Base-by-base conservation (phyloP, 176 grass and related monocot species). In the Bonia amplexicaulis region DNA sequence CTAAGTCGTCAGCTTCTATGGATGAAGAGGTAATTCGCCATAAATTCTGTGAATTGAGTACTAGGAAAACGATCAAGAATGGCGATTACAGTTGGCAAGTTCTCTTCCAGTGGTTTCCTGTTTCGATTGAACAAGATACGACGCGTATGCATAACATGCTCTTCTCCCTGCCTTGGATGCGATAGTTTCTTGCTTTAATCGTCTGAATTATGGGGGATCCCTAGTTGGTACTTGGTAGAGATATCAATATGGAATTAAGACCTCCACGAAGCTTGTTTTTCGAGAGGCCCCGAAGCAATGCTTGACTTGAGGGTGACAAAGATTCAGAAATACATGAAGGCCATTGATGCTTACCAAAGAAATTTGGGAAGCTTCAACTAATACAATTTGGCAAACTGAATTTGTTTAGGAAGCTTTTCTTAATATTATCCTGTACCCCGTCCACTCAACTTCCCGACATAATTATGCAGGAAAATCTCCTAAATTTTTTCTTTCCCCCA, bases 11-110 rank as follows among this genome's bases (percentile, higher is more conserved):
- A 51, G 82, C 76, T 82, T 88, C 76, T 6, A 58, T 76, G 82
- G 89, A 85, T 41, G 82, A 95, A 82, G 96, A 98, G 93, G 96
- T 96, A 87, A 40, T 25, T 81, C 58, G 9, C 63, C 71, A n/a
- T 57, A 29, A 15, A 59, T 66, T 60, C 0, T 10, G 4, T 69
- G 65, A 46, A 45, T 53, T 46, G 27, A 14, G 2, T 33, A 44
- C 14, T 77, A 20, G 27, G 9, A 73, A 58, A 35, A 58, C 19
- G 20, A 14, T 79, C 13, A 41, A 61, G 41, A 76, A 76, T 13
- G 25, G 29, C 58, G 31, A 54, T 69, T 69, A 58, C 27, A 61
- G 9, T 55, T 81, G 14, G 2, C 2, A 20, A 22, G 20, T 69
- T 87, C 9, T 72, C 12, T 41, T 37, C 15, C 27, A 3, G 27